These are phyloP conservation scores for Withania somnifera DNA, from an alignment of 305 asterid genomes.

Conservation along the genomic window DNA sequence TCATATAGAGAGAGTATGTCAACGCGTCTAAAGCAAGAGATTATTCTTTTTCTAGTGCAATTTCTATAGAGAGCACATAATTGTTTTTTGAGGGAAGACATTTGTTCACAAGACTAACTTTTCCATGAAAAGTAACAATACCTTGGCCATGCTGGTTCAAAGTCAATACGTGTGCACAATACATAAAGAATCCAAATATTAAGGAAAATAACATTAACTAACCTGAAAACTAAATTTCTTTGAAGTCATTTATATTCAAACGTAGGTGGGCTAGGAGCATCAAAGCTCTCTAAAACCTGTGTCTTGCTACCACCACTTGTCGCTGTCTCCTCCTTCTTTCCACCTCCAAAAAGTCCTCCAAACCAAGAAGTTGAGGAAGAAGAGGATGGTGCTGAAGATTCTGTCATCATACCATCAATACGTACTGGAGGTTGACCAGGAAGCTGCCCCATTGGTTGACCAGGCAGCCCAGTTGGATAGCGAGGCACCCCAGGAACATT, in stretches of 20 bases:
- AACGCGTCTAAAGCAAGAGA: background rate
- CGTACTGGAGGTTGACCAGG: constrained; percentile 26
- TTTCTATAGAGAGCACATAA: background rate
- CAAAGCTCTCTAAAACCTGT: constrained; percentile 83
- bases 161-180: background rate
- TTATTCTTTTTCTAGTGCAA: background rate
- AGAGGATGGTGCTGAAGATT: constrained; percentile 20
- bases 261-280: constrained; percentile 82
- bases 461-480: constrained; percentile 17
- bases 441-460: constrained; percentile 10
- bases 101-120: background rate
- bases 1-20: background rate
- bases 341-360: constrained; percentile 63
- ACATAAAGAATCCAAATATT: background rate
- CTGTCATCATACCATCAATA: constrained; percentile 14
- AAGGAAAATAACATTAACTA: background rate
- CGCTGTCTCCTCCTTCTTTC: constrained; percentile 37
- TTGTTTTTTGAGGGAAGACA: background rate
- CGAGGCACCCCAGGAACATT: constrained; percentile 19
- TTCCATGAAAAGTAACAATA: background rate
- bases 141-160: background rate
- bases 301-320: constrained; percentile 58
- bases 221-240: background rate
- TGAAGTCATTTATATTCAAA: constrained; percentile 60
- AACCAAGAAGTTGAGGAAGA: constrained; percentile 52